A percentile compares a stretch with the other conserved stretches of the same genome.
phyloP scores from a whole-genome alignment of 1,284 basidiomycete species.

The Cutaneotrichosporon cutaneum region DNA sequence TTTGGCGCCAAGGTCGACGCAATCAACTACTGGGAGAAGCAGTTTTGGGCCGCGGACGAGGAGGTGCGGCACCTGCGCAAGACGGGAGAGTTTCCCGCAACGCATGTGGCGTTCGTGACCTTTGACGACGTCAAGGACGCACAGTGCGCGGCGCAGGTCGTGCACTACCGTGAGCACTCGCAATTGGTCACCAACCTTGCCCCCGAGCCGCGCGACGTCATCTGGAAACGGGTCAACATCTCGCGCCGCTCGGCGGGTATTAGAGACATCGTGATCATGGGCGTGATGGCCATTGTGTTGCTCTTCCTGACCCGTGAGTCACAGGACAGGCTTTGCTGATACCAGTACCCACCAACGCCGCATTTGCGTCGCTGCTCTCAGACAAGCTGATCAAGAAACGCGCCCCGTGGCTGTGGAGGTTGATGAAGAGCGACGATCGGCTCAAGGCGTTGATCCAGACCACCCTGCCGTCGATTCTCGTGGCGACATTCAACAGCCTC shows the following conservation, averaged over 20 bases:
- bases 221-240: constrained; percentile 85
- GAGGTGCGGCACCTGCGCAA: constrained; percentile 55
- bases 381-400: constrained; percentile 88
- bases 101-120: constrained; percentile 89
- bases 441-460: constrained; percentile 87
- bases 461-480: constrained; percentile 81
- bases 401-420: constrained; percentile 71
- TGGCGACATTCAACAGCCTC: constrained; percentile 85
- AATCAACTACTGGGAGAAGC: constrained; percentile 74
- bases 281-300: constrained; percentile 66
- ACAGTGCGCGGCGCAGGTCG: constrained; percentile 86
- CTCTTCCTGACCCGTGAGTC: constrained; percentile 69
- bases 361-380: constrained; percentile 61
- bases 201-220: constrained; percentile 91
- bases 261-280: constrained; percentile 69
- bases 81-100: constrained; percentile 66
- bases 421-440: constrained; percentile 76
- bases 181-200: constrained; percentile 71
- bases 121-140: constrained; percentile 92
- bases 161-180: constrained; percentile 69
- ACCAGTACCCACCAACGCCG: constrained; percentile 9
- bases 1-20: constrained; percentile 68
- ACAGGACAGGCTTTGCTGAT: background rate
- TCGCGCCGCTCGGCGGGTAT: constrained; percentile 61
- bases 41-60: constrained; percentile 76